A percentile compares a stretch with the other conserved stretches of the same genome.
Conservation (phyloP, 2,329 filamentous ascomycete species). For the Didymosphaeria variabile region DNA sequence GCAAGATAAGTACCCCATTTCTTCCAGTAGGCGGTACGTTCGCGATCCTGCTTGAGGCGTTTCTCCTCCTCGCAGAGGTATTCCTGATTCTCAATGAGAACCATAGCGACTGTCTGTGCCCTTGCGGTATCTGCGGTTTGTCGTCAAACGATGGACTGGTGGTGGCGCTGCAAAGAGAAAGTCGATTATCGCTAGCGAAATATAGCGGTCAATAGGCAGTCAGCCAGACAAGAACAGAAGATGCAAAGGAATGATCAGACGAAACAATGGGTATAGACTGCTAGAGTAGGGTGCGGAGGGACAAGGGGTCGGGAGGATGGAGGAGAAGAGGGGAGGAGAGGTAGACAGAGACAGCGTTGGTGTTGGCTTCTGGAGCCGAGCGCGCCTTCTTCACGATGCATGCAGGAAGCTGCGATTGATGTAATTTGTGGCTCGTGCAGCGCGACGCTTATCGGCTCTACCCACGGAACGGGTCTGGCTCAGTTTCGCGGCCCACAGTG, state of each 20-base stretch:
- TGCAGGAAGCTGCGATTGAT: conserved; percentile 46
- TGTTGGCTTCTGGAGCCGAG: conserved; percentile 28
- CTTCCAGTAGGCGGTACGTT: conserved; percentile 94
- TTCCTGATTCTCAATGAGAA: conserved; percentile 86
- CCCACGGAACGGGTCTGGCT: conserved; percentile 6
- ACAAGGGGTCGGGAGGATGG: conserved; percentile 16
- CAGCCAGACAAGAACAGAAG: conserved; percentile 22
- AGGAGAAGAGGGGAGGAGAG: conserved; percentile 21
- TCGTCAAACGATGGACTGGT: conserved; percentile 21
- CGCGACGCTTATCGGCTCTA: conserved; percentile 34
- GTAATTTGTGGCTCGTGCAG: conserved; percentile 38
- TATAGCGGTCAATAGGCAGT: conserved; percentile 24
- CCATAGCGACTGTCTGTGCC: conserved; percentile 66
- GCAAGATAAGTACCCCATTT: conserved; percentile 95
- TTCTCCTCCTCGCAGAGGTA: conserved; percentile 91
- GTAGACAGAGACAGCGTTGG: conserved; percentile 14
- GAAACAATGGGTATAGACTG: conserved; percentile 21
- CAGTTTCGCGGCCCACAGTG: conserved; percentile 17
- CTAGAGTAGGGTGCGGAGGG: conserved; percentile 14
- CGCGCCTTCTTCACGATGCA: conserved; percentile 34
- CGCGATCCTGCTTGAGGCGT: conserved; percentile 84
- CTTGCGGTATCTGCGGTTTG: conserved; percentile 17
- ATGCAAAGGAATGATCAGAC: conserved; percentile 15
- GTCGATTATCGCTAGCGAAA: conserved; percentile 29
- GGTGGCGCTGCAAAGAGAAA: conserved; percentile 27